Evolutionary conservation across 2,329 filamentous ascomycete genomes (phyloP), one percentile per base, ranked within the genome.

Genomic region (Aspergillus glaucus): DNA sequence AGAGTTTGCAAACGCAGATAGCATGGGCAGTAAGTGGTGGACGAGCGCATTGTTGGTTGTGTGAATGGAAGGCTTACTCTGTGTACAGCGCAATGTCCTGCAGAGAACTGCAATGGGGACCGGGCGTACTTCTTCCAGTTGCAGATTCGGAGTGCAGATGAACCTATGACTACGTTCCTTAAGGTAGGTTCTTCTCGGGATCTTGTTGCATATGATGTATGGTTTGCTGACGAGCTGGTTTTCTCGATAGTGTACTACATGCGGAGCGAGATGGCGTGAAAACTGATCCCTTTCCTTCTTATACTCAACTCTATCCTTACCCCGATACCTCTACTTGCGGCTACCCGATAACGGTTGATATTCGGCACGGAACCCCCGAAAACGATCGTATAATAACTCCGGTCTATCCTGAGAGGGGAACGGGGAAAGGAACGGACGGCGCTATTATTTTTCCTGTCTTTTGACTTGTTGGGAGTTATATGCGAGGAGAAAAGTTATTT

Each of bases 101-200:
- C 84, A 54, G 84, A 90, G 37, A 79, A 79, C 49, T 98, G 93
- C 75, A 79, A 87, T 63, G 89, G 89, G 54, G 79, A 82, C 52
- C 83, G 89, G 74, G 93, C 93, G 3, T 94, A 91, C 55, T 97
- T 92, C 75, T 95, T 91, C 76, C 89, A 95, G 77, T 84, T 97
- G 60, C 93, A 98, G 79, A 97, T 97, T 72, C 84, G 93, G 60
- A 95, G 89, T 76, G 93, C 93, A 46, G 93, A 98, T 73, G 93
- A 98, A 78, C 93, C 93, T 52, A 96, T 95, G 87, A 98, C 93
- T 57, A 92, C 84, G 52, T 97, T 97, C 72, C 94, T 86, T 73
- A 93, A 90, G 81, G 87, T 88, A 63, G 47, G 72, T 62, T 40
- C 28, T 42, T 39, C 45, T 45, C 49, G 30, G 22, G 47, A 46